Percentiles rank a stretch among this genome's conserved stretches.
Conservation (phyloP, 495 filamentous ascomycete genomes). For the Rostrohypoxylon terebratum region DNA sequence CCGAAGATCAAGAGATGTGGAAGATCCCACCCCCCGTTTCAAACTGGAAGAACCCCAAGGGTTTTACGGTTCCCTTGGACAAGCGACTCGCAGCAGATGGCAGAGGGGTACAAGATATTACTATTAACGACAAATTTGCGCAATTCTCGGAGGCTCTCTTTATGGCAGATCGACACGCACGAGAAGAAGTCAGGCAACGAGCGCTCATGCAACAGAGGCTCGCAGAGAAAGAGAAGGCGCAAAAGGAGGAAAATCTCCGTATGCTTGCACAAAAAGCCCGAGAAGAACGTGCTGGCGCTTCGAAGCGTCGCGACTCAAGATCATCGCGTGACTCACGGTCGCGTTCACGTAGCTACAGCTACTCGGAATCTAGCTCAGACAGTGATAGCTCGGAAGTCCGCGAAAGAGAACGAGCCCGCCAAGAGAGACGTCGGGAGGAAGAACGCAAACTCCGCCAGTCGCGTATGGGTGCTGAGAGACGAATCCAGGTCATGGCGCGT, state of each 20-base stretch:
- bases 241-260: conserved; percentile 94
- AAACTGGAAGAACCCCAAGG: conserved; percentile 99
- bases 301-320: conserved; percentile 63
- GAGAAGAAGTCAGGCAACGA: conserved; percentile 93
- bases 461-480: conserved; percentile 92
- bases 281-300: conserved; percentile 74
- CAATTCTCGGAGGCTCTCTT: conserved; percentile 95
- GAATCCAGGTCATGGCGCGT: conserved; percentile 89
- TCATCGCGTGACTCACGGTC: conserved; percentile 61
- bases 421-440: conserved; percentile 81
- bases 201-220: conserved; percentile 95
- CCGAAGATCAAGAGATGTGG: conserved; percentile 97
- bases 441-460: conserved; percentile 93
- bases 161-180: conserved; percentile 92
- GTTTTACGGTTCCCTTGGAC: conserved; percentile 95
- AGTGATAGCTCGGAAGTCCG: conserved; percentile 75
- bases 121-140: conserved; percentile 99
- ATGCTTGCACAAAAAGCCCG: conserved; percentile 90
- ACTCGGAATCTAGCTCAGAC: conserved; percentile 69
- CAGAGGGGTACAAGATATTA: conserved; percentile 89
- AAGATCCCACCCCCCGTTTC: conserved; percentile 93
- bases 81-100: conserved; percentile 98
- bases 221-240: conserved; percentile 93
- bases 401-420: conserved; percentile 80
- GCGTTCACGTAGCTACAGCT: conserved; percentile 64